phyloP scores from a whole-genome alignment of 768 basidiomycete genomes.

The Tylopilus subfusipes region DNA sequence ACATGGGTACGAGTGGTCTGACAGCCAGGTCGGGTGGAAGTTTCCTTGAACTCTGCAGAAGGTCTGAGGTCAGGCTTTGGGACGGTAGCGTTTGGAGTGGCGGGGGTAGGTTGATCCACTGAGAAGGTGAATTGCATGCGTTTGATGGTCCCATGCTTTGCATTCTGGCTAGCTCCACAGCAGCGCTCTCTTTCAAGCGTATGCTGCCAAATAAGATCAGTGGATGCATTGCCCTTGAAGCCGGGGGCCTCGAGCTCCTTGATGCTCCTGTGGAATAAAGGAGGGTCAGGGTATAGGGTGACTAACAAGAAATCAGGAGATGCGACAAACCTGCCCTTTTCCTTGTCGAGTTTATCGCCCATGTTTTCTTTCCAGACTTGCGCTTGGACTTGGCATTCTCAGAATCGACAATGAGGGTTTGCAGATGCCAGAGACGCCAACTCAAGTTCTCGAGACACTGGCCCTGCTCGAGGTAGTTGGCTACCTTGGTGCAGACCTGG shows the following conservation, averaged over 20 bases:
- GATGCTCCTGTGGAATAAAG: slow-evolving; percentile 58
- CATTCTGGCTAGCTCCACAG: slow-evolving; percentile 63
- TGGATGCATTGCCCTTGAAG: slow-evolving; percentile 74
- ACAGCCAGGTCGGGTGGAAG: slow-evolving; percentile 36
- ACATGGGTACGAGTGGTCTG: slow-evolving; percentile 38
- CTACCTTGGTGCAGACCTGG: slow-evolving; percentile 87
- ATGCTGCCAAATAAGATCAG: slow-evolving; percentile 75
- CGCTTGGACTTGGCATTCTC: slow-evolving; percentile 86
- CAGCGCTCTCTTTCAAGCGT: slow-evolving; percentile 79
- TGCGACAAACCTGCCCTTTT: slow-evolving; percentile 75
- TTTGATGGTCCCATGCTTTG: slow-evolving; percentile 69
- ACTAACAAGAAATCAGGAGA: background rate
- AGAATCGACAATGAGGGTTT: slow-evolving; percentile 86
- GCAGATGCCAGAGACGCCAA: slow-evolving; percentile 91
- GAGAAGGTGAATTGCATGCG: slow-evolving; percentile 91
- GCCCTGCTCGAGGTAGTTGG: slow-evolving; percentile 86
- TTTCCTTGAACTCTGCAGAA: slow-evolving; percentile 61
- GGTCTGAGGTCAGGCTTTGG: slow-evolving; percentile 68
- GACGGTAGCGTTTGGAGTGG: slow-evolving; percentile 40
- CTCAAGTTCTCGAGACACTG: slow-evolving; percentile 88
- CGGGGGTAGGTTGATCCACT: slow-evolving; percentile 62
- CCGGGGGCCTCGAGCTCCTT: slow-evolving; percentile 82
- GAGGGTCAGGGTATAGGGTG: slow-evolving; percentile 16
- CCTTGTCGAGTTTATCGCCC: slow-evolving; percentile 91
- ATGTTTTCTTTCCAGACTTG: slow-evolving; percentile 85